phyloP scores from a whole-genome alignment of 352 stramenopile genomes.

The Globisporangium paddicum region DNA sequence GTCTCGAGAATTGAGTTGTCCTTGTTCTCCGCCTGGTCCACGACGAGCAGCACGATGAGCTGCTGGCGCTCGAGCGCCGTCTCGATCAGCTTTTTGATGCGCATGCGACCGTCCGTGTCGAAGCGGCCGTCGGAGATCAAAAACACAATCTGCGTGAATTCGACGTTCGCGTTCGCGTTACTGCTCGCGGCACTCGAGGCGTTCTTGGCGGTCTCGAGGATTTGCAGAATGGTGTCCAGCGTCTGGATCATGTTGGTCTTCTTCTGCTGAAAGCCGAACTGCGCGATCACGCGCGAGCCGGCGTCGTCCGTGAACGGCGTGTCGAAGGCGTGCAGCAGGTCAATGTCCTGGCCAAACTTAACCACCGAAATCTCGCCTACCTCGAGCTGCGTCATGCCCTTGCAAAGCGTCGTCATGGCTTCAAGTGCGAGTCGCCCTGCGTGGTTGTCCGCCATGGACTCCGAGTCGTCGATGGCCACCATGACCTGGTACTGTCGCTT shows the following conservation, averaged over 20 bases:
- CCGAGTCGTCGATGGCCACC: constrained; percentile 99
- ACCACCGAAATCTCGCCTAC: constrained; percentile 93
- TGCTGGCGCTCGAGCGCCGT: constrained; percentile 97
- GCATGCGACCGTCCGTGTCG: constrained; percentile 93
- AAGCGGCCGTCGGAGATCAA: constrained; percentile 99
- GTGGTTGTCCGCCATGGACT: constrained; percentile 98
- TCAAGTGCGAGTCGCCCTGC: constrained; percentile 94
- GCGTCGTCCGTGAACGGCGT: constrained; percentile 96
- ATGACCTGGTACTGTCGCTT: constrained; percentile 99
- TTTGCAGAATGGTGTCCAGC: constrained; percentile 89
- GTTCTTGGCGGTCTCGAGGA: constrained; percentile 86
- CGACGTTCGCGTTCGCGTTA: constrained; percentile 41
- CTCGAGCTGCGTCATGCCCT: constrained; percentile 97
- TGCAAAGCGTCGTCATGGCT: constrained; percentile 96
- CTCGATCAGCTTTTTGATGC: constrained; percentile 94
- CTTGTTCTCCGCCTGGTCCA: constrained; percentile 83
- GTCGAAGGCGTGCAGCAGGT: constrained; percentile 96
- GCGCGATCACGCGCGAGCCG: constrained; percentile 90
- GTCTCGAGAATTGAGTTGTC: constrained; percentile 97
- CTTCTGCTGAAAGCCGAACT: constrained; percentile 97
- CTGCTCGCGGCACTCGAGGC: constrained; percentile 35
- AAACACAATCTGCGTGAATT: constrained; percentile 98
- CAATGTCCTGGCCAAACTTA: constrained; percentile 96
- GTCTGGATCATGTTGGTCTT: constrained; percentile 96
- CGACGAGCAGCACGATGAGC: constrained; percentile 97